Conservation (phyloP, 345 rosid genomes). For the Heritiera fomes region DNA sequence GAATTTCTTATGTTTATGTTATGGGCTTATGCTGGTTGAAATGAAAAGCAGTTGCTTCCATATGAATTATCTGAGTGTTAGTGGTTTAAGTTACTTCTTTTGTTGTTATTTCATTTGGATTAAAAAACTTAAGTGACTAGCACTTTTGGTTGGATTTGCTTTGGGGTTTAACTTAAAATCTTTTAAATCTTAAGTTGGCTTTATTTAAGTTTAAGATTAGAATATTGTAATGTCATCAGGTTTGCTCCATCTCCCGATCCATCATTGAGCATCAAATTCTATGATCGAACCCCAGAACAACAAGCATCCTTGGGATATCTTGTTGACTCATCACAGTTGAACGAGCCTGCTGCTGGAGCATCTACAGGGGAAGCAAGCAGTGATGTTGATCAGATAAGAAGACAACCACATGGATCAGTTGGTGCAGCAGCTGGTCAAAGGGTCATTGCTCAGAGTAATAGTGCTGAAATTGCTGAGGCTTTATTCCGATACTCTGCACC, state of each 20-base stretch:
- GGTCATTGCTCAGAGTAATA: constrained; percentile 87
- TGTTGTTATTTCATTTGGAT: neutral
- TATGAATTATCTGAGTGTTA: neutral
- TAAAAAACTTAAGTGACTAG: neutral
- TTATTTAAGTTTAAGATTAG: neutral
- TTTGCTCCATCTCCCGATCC: constrained; percentile 90
- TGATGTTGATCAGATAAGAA: constrained; percentile 33
- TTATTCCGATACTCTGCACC: constrained; percentile 81
- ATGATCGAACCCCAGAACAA: constrained; percentile 85
- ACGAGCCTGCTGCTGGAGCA: constrained; percentile 39
- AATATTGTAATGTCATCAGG: constrained; percentile 36
- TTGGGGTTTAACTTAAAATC: neutral
- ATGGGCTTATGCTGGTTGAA: constrained; percentile 2
- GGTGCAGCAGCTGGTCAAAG: constrained; percentile 88
- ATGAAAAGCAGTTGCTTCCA: neutral
- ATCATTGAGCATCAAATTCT: constrained; percentile 64
- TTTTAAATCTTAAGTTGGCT: neutral
- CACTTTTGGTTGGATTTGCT: constrained; percentile 3
- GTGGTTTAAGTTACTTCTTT: neutral
- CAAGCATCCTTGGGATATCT: constrained; percentile 76
- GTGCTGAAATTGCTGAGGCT: constrained; percentile 74
- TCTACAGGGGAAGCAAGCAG: constrained; percentile 33
- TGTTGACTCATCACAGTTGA: constrained; percentile 51
- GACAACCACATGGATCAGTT: constrained; percentile 69
- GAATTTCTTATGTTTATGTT: constrained; percentile 9